These are phyloP conservation scores for Tetraselmis chui DNA, from an alignment of 139 green algal genomes.

Conservation along the genomic window DNA sequence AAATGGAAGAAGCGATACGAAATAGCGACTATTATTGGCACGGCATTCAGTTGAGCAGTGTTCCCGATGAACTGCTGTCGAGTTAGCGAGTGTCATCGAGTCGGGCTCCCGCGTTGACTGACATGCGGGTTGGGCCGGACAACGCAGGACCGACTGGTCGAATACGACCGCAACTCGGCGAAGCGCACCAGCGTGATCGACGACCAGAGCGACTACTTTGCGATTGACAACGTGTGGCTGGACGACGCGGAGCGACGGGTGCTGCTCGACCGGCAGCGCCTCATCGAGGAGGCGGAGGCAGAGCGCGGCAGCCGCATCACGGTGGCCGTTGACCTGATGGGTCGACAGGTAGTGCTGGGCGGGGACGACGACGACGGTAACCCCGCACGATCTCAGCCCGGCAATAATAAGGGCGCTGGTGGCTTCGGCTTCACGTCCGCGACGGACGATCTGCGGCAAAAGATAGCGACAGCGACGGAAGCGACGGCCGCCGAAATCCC, in stretches of 20 bases:
- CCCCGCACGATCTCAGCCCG: too few species aligned
- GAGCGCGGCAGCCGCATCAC: conserved; percentile 59
- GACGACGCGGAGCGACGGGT: conserved; percentile 49
- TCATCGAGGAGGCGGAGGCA: conserved; percentile 32
- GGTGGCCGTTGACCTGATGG: conserved; percentile 80
- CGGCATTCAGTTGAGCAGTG: too few species aligned
- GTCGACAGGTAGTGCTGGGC: conserved; percentile 39
- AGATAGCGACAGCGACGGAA: background rate
- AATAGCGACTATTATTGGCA: too few species aligned
- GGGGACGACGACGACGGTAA: background rate
- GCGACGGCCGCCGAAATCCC: background rate
- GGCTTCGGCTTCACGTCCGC: background rate
- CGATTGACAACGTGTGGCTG: conserved; percentile 91
- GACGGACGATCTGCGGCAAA: background rate
- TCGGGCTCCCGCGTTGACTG: too few species aligned
- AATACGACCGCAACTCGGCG: conserved; percentile 71
- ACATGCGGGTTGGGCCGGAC: too few species aligned
- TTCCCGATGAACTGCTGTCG: too few species aligned
- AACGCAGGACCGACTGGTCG: conserved; percentile 26
- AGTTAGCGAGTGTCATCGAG: too few species aligned
- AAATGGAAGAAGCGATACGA: too few species aligned
- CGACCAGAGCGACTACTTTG: conserved; percentile 91
- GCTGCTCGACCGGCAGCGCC: conserved; percentile 39
- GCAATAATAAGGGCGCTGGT: background rate
- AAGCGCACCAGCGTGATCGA: conserved; percentile 84